Conservation (phyloP, 176 grass and related monocot species). For the Triticum urartu region DNA sequence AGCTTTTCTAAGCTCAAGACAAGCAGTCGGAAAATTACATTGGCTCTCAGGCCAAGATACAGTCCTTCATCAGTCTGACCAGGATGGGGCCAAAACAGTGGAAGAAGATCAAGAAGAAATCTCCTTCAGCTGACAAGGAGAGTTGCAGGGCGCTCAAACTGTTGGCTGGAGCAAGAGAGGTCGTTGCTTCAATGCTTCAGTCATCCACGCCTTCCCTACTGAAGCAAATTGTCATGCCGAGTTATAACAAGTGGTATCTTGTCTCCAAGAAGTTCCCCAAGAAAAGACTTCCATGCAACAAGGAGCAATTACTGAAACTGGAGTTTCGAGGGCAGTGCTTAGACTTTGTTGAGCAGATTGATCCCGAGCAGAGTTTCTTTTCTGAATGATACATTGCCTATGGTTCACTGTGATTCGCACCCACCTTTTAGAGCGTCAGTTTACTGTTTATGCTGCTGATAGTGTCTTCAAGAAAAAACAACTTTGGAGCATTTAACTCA, state of each 20-base stretch:
- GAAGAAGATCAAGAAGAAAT: slow-evolving; percentile 40
- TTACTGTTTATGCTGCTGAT: too few species aligned
- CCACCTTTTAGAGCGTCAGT: too few species aligned
- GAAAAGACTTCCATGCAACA: slow-evolving; percentile 3
- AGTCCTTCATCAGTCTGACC: slow-evolving; percentile 10
- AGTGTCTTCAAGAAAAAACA: too few species aligned
- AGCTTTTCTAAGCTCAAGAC: slow-evolving; percentile 25
- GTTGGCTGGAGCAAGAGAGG: slow-evolving; percentile 34
- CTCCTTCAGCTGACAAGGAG: background rate
- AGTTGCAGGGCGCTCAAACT: slow-evolving; percentile 3
- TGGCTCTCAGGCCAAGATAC: background rate
- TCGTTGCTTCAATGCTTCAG: slow-evolving; percentile 26
- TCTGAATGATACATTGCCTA: slow-evolving; percentile 3
- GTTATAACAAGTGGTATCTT: slow-evolving; percentile 40
- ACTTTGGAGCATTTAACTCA: too few species aligned
- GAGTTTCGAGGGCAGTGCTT: slow-evolving; percentile 19
- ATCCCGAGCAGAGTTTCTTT: slow-evolving; percentile 40
- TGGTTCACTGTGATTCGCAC: background rate
- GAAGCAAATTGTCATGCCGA: background rate
- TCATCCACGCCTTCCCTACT: background rate
- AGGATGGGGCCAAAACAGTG: slow-evolving; percentile 43
- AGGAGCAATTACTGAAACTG: background rate
- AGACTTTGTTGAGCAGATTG: slow-evolving; percentile 30
- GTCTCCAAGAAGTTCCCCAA: slow-evolving; percentile 2
- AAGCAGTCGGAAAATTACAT: background rate